Evolutionary conservation across 2,329 filamentous ascomycete genomes (phyloP).

Genomic region (Fusarium annulatum): DNA sequence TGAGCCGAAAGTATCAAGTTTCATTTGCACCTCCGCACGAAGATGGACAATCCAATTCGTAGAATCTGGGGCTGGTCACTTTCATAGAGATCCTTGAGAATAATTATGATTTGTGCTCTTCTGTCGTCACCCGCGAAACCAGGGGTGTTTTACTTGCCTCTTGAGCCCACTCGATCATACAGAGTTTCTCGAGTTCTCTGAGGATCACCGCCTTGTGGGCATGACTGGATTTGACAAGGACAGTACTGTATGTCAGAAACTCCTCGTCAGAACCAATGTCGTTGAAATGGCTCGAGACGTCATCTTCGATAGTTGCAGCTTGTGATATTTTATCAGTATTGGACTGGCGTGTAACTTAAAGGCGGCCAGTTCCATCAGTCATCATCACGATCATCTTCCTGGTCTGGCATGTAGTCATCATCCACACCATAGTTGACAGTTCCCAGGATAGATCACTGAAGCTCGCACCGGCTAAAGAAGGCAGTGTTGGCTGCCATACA

Average conservation of each 20-base stretch:
- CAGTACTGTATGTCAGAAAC: not conserved
- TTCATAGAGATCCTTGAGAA: not conserved
- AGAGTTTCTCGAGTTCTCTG: not conserved
- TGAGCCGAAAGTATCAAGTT: not conserved
- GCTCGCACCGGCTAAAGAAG: not conserved
- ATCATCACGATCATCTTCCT: not conserved
- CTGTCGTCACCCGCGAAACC: not conserved
- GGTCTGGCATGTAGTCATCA: not conserved
- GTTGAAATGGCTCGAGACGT: not conserved
- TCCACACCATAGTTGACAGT: not conserved
- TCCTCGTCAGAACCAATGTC: not conserved
- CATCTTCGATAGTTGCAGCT: not conserved
- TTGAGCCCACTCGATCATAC: not conserved
- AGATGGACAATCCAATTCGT: not conserved
- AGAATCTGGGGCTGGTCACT: not conserved
- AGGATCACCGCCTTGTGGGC: not conserved
- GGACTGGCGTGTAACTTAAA: not conserved
- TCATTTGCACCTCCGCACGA: not conserved
- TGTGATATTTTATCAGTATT: not conserved
- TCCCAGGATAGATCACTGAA: not conserved
- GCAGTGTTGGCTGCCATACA: not conserved
- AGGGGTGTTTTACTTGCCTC: not conserved
- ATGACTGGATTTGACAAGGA: not conserved
- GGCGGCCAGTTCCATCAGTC: not conserved
- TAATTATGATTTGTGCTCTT: not conserved